Percentiles rank a stretch among this genome's conserved stretches.
phyloP scores from a whole-genome alignment of 2,329 filamentous ascomycete species.

The Ophiosphaerella herpotricha region DNA sequence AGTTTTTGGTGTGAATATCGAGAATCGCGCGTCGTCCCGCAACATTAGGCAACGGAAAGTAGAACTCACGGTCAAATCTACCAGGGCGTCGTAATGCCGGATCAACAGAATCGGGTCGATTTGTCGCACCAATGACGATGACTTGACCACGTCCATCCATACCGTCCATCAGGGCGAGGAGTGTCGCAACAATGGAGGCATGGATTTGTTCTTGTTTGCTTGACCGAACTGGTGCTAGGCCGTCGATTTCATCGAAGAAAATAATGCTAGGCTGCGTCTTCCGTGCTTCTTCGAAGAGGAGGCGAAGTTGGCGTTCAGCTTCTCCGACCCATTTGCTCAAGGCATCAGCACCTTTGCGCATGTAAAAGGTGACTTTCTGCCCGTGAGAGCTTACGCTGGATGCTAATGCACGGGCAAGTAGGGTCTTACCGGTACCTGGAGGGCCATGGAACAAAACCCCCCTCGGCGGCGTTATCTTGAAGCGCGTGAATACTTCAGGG shows the following conservation, averaged over 20 bases:
- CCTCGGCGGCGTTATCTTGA: constrained; percentile 90
- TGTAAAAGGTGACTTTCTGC: constrained; percentile 97
- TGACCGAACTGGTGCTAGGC: constrained; percentile 90
- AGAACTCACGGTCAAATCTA: constrained; percentile 96
- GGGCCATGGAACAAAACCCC: constrained; percentile 97
- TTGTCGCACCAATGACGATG: constrained; percentile 98
- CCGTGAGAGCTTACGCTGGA: constrained; percentile 88
- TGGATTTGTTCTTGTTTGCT: constrained; percentile 99
- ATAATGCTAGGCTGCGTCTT: constrained; percentile 98
- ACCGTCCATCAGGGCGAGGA: constrained; percentile 56
- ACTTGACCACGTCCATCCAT: constrained; percentile 71
- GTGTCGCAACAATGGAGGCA: constrained; percentile 75
- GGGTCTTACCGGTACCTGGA: constrained; percentile 94
- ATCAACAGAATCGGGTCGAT: constrained; percentile 94
- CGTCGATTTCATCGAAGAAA: constrained; percentile 99
- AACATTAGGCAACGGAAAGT: constrained; percentile 88
- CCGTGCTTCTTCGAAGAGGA: constrained; percentile 93
- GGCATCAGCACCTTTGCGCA: constrained; percentile 97
- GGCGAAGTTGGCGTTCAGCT: constrained; percentile 88
- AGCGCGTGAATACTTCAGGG: constrained; percentile 87
- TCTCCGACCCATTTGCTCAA: constrained; percentile 99
- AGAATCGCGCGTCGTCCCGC: constrained; percentile 83
- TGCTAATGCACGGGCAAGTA: constrained; percentile 90
- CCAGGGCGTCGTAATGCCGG: constrained; percentile 92
- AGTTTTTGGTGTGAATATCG: constrained; percentile 93